phyloP scores from a whole-genome alignment of 257 asterid genomes.

The Primulina huaijiensis region DNA sequence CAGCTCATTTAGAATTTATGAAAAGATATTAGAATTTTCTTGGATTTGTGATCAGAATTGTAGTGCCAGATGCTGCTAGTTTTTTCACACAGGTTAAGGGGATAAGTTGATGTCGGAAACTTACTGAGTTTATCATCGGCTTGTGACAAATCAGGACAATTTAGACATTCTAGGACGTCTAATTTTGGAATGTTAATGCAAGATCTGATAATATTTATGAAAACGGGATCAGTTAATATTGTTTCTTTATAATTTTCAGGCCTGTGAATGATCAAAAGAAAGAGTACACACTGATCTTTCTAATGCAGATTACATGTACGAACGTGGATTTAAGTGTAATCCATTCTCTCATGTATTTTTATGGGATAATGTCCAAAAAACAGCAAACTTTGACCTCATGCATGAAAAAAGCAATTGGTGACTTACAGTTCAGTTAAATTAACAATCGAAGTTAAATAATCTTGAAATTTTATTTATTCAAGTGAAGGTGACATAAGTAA shows the following conservation, averaged over 20 bases:
- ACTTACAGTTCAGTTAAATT: not conserved
- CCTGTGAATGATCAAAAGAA: not conserved
- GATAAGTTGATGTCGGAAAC: not conserved
- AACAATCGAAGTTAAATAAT: not conserved
- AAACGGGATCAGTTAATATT: not conserved
- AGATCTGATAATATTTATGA: not conserved
- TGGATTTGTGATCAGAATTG: conserved; percentile 18
- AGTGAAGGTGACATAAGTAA: not conserved
- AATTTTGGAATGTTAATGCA: not conserved
- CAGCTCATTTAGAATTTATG: conserved; percentile 27
- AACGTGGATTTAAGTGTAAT: not conserved
- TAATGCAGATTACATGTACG: not conserved
- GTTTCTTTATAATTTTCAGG: not conserved
- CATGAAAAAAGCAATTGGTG: not conserved
- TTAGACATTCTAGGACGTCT: not conserved
- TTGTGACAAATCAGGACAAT: not conserved
- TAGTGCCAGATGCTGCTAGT: conserved; percentile 22
- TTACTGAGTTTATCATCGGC: not conserved
- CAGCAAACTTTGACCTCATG: not conserved
- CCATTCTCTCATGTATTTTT: not conserved
- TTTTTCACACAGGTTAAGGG: not conserved
- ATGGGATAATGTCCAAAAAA: not conserved
- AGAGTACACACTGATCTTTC: not conserved
- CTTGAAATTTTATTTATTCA: not conserved
- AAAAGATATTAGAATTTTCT: conserved; percentile 23